Base-by-base conservation (phyloP, 2,329 filamentous ascomycete species). In the Aphanoascus verrucosus region DNA sequence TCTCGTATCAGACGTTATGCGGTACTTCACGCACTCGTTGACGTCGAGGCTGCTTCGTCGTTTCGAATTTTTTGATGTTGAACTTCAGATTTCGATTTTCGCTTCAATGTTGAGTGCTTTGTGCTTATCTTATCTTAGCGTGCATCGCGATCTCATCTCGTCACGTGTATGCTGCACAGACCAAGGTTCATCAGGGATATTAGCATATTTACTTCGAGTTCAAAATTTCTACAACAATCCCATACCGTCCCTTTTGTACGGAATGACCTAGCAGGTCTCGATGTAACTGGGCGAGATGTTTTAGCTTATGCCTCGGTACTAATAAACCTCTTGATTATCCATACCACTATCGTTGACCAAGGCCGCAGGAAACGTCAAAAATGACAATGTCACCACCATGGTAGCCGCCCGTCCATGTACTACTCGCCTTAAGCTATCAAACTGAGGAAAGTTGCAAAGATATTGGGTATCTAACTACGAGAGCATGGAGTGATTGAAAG, bases 61-160 rank as follows among this genome's bases (percentile, higher is more conserved):
- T n/a, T 51, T 14, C 42, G 17, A 32, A 52, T 32, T 53, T 47
- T 52, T 49, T 37, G 45, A 37, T 38, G 51, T 53, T 56, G 38
- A 45, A 45, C 46, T 50, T 46, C 38, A 47, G 51, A 48, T 56
- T 53, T 56, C 34, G 54, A 52, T 70, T 72, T 72, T 72, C 69
- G 66, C 68, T 70, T 55, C 47, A 62, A 34, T 48, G 43, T 47
- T 28, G 43, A 52, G 49, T 56, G 55, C 58, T 67, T 69, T 68
- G 68, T 70, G 69, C 67, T 71, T 72, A 72, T 72, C 69, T 72
- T 72, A 72, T 72, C 68, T 67, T 56, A 58, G 56, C 49, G 55
- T 35, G 44, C 40, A 55, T 54, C 41, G 19, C 40, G 20, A 52
- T 32, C 46, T 41, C 34, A 31, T 4, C 2, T 11, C 11, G 20